Evolutionary conservation across 768 basidiomycete genomes (phyloP), one percentile per base, ranked within the genome.

Genomic region (Mrakia gelida): DNA sequence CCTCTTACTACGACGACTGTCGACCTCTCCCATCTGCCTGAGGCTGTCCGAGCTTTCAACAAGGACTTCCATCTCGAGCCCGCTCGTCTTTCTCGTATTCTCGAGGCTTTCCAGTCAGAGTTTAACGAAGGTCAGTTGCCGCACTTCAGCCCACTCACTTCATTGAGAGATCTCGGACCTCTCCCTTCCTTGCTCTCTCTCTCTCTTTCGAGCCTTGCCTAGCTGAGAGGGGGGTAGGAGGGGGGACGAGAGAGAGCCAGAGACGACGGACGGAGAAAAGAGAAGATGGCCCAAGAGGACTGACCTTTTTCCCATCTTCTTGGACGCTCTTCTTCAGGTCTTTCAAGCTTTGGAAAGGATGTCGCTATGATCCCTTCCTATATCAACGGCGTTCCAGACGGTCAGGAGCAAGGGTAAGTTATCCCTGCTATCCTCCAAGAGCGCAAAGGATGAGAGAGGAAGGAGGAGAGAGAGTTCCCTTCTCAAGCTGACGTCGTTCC

Each of bases 331-430:
- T 65, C 30, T 23, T 23, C 49, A 78, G 77, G 77, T n/a, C 71
- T 52, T 62, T 21, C 34, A 23, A 56, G 74, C 63, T 79, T 75
- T 30, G 78, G 78, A 18, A 68, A 79, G 78, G 78, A 79, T 54
- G 74, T 75, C 28, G 78, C 78, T 65, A 79, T 79, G 78, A 75
- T 79, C 74, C 97, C 97, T 9, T 92, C 94, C 15, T 99, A 93
- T 85, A 93, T 98, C 62, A 94, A 92, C n/a, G 91, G 91, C 72
- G 93, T 97, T 34, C 97, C 97, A 65, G 88, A 97, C 84, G 97
- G 97, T 67, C 89, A 91, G 71, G 97, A 99, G 85, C 92, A 89
- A 77, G 97, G 97, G 94, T 94, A 85, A 82, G 89, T 84, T 23
- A 34, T 62, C 34, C 49, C 21, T 26, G 26, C 45, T 21, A 41